Base-by-base conservation (phyloP, 345 rosid species). In the Pugionium cornutum region DNA sequence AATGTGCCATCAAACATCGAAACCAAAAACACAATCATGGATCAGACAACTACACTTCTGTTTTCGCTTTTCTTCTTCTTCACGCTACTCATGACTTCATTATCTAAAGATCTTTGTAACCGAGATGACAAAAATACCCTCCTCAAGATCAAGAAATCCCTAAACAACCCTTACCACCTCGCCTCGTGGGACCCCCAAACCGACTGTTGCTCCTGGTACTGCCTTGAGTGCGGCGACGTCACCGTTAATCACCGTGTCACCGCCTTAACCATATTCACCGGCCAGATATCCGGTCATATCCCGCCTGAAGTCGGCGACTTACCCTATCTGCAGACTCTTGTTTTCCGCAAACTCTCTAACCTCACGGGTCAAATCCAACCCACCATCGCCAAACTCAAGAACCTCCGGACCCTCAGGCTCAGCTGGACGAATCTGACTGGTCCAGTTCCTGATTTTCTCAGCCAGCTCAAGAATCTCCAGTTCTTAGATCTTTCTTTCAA, bases 201-300 rank as follows among this genome's bases (percentile, higher is more conserved):
- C 1, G 98, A 86, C 58, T 91, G 94, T 75, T 89, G 96, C 74
- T 92, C 46, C 1, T 92, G 97, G 97, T 79, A 86, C 67, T 75
- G 77, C 32, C 87, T 92, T 9, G 73, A 79, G 36, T 91, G 98
- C 47, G 79, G 88, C 36, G 55, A 57, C 46, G 77, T 81, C 72
- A 81, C 81, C 70, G 79, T 79, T 59, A 83, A 80, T 75, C 63
- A 87, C 79, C 90, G 95, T 9, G 81, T 89, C 67, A 76, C 62
- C 52, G 53, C 85, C 44, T 77, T 89, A 53, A 77, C 80, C 31
- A 82, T 91, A 43, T 81, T 84, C 41, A 52, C 77, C 5, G 92
- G 83, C 11, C 45, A 77, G 4, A 81, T 89, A 25, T 76, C 86
- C 3, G 89, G 95, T 55, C 80, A 79, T 34, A 79, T 89, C 46